Evolutionary conservation across 2,329 filamentous ascomycete species (phyloP).

Genomic region (Pseudonectria foliicola): DNA sequence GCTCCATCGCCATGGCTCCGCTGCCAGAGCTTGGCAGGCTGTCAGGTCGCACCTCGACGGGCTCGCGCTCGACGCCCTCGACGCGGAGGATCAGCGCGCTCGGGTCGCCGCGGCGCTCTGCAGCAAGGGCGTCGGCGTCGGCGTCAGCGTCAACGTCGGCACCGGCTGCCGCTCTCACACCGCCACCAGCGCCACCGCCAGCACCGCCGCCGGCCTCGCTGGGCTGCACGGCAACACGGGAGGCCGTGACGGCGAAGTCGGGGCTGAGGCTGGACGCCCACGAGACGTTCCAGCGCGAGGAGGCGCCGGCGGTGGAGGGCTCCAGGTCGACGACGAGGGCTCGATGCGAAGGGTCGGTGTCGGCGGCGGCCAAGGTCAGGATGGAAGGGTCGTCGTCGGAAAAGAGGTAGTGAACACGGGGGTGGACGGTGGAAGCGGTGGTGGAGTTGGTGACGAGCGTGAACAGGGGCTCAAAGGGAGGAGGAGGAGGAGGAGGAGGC

Average conservation of each 20-base stretch:
- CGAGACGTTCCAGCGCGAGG: conserved; percentile 47
- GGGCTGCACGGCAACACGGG: conserved; percentile 37
- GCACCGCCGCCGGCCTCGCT: conserved; percentile 26
- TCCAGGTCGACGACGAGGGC: conserved; percentile 50
- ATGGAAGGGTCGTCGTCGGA: conserved; percentile 80
- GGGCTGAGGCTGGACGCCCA: conserved; percentile 66
- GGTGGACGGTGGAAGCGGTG: conserved; percentile 72
- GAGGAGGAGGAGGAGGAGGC: no score
- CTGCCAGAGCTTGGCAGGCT: conserved; percentile 24
- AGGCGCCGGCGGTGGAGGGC: conserved; percentile 29
- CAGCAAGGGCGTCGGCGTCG: no score
- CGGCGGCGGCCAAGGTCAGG: conserved; percentile 56
- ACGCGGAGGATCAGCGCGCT: conserved; percentile 27
- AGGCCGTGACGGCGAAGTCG: conserved; percentile 58
- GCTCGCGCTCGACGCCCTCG: conserved; percentile 33
- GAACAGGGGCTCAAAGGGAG: conserved; percentile 72
- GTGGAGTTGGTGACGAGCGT: conserved; percentile 71
- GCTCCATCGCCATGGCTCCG: conserved; percentile 19
- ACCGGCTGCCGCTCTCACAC: no score
- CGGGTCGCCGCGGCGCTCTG: conserved; percentile 19
- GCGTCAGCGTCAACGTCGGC: no score
- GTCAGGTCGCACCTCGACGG: conserved; percentile 20
- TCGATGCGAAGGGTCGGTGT: conserved; percentile 31
- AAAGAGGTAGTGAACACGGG: conserved; percentile 87
- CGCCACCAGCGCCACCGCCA: conserved; percentile 8